Base-by-base conservation (phyloP, 1,284 basidiomycete genomes). In the Leccinum pseudoinsigne region DNA sequence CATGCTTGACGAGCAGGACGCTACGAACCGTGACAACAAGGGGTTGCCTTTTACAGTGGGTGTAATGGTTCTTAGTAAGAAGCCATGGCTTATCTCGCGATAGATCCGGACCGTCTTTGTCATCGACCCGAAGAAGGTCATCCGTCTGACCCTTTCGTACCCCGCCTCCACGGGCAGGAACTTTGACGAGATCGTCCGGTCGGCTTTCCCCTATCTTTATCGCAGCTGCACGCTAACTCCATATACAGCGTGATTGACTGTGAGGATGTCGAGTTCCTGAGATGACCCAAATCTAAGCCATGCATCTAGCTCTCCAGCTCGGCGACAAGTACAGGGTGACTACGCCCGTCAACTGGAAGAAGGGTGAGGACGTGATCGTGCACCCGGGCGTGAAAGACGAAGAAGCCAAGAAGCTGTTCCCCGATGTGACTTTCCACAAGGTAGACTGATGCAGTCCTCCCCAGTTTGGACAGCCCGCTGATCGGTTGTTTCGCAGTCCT, bases 1-100 rank as follows among this genome's bases (percentile, higher is more conserved):
- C 77, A 99, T 99, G 97, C 84, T 99, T 65, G 97, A 99, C 77
- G 85, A 92, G 69, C 92, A 97, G 76, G 95, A 97, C 78, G 86
- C 92, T 58, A 97, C 95, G 64, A 99, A 99, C 82, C 87, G 92
- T 62, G 97, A 99, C 78, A 84, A 84, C 60, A 97, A 97, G 81
- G 94, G 95, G 59, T 82, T 92, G 55, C 93, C 92, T 34, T 90
- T 93, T 80, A 93, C 92, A 38, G 91, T 70, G 53, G 59, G 68
- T 65, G 56, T 28, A 21, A 63, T 31, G 36, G 51, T 50, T 42
- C 59, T 57, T 61, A 36, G 53, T 55, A 60, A 62, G n/a, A 23
- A 7, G 14, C n/a, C n/a, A 26, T 21, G 40, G 57, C 67, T 69
- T 40, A 66, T 58, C 40, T 55, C 21, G 55, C 36, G 26, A 38